Evolutionary conservation across 202 grass and related monocot species (phyloP), one percentile per base, ranked within the genome.

Genomic region (Setaria viridis): DNA sequence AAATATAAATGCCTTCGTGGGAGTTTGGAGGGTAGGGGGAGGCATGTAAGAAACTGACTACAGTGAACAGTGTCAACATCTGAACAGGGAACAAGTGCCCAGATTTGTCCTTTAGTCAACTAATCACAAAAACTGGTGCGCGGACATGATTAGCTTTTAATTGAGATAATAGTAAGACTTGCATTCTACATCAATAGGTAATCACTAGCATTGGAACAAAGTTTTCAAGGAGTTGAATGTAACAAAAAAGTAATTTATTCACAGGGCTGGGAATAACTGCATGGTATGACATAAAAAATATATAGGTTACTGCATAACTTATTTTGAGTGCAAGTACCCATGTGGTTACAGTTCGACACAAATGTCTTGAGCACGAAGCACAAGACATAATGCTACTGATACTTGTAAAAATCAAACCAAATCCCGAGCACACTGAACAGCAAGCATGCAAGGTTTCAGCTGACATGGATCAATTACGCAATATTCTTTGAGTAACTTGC

Each of bases 21-120:
- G 51, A 6, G 51, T 19, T 1, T 1, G 80, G 80, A 33, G 3
- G 46, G 11, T 32, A 25, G 30, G 67, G 55, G 59, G 70, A 10
- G 6, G 32, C 42, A 76, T 45, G 54, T 25, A 50, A 62, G 35
- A 55, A 81, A 66, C 14, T 46, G 34, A 62, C 0, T 68, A 68
- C n/a, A 85, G 59, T 21, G 42, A 51, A 16, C 62, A 62, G 9
- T 45, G 63, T 55, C n/a, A 81, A 54, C 21, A 77, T 65, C 10
- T 82, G 72, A 60, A 77, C 37, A 3, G 30, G 77, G 73, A 86
- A 72, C 35, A 72, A 58, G 56, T 63, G 50, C n/a, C n/a, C 54
- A 81, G 13, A n/a, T 70, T 77, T 82, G 80, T 85, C 25, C 11
- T 16, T 89, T 66, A 79, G 62, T 80, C 51, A 81, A 64, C 37